These are phyloP conservation scores for Arthrobotrys pseudoclavata DNA, from an alignment of 2,329 filamentous ascomycete species.

Conservation along the genomic window DNA sequence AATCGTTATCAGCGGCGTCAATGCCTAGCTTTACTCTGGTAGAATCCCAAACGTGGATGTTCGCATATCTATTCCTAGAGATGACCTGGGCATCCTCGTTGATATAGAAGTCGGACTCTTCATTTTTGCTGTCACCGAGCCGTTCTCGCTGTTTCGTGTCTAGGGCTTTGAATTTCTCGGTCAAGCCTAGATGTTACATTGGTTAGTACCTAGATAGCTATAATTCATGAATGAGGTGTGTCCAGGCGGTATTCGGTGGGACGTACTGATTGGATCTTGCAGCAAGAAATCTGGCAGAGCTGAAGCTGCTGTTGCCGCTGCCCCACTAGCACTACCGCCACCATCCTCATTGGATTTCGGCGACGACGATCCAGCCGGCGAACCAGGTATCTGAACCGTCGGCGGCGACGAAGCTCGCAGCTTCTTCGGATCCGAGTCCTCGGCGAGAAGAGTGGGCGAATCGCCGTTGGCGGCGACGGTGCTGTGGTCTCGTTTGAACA, in stretches of 20 bases:
- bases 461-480: conserved; percentile 49
- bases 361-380: conserved; percentile 46
- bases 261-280: conserved; percentile 49
- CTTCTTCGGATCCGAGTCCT: conserved; percentile 58
- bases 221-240: background rate
- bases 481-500: conserved; percentile 60
- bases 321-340: conserved; percentile 28
- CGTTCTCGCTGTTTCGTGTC: conserved; percentile 51
- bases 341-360: conserved; percentile 31
- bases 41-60: conserved; percentile 89
- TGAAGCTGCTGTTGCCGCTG: conserved; percentile 9
- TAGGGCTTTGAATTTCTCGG: conserved; percentile 53
- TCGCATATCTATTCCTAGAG: conserved; percentile 78
- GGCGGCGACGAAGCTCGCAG: conserved; percentile 55
- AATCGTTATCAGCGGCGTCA: conserved; percentile 78
- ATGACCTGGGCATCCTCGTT: conserved; percentile 60
- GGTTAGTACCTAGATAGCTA: background rate
- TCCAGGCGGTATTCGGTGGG: background rate
- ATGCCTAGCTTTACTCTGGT: conserved; percentile 87
- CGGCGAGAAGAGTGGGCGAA: conserved; percentile 45
- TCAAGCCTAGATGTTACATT: conserved; percentile 12
- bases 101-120: conserved; percentile 57
- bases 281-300: conserved; percentile 46
- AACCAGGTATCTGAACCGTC: conserved; percentile 34
- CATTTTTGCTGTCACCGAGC: conserved; percentile 29